phyloP scores from a whole-genome alignment of 805 yeast species.

The Danielia reshetovae region DNA sequence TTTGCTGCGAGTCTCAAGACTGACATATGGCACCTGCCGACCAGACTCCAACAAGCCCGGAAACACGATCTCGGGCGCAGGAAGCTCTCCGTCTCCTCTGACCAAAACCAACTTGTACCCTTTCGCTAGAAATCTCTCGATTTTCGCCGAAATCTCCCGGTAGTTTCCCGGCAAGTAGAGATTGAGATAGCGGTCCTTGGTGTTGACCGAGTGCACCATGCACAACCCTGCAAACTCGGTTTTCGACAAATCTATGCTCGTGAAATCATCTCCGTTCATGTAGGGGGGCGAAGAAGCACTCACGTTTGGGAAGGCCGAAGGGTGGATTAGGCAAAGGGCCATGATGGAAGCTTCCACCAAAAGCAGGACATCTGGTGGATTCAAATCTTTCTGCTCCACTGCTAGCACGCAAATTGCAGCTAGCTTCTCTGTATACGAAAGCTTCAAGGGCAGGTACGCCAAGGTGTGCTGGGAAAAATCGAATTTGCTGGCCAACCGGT shows the following conservation, averaged over 20 bases:
- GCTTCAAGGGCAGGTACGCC: slow-evolving; percentile 6
- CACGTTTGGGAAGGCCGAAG: neutral
- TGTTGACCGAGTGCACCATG: slow-evolving; percentile 64
- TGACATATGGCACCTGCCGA: slow-evolving; percentile 16
- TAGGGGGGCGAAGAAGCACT: neutral
- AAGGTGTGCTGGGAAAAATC: slow-evolving; percentile 10
- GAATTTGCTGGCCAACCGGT: slow-evolving; percentile 32
- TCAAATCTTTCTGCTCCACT: slow-evolving; percentile 2
- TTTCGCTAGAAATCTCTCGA: slow-evolving; percentile 3
- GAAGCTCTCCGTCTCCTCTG: slow-evolving; percentile 65
- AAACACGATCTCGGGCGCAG: slow-evolving; percentile 50
- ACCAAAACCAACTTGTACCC: slow-evolving; percentile 41
- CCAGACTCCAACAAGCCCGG: slow-evolving; percentile 14
- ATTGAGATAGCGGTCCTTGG: slow-evolving; percentile 37
- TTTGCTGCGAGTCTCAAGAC: slow-evolving; percentile 31
- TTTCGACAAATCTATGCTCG: neutral
- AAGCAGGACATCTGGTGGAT: slow-evolving; percentile 18
- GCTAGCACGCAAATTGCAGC: slow-evolving; percentile 11
- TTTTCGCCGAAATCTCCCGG: slow-evolving; percentile 8
- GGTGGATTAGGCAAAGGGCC: slow-evolving; percentile 31
- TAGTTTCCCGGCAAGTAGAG: slow-evolving; percentile 49
- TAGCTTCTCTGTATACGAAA: slow-evolving; percentile 2
- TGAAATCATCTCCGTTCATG: slow-evolving; percentile 3
- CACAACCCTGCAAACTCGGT: slow-evolving; percentile 47
- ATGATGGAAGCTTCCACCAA: slow-evolving; percentile 42